Evolutionary conservation across 2,329 filamentous ascomycete genomes (phyloP).

Genomic region (Beauveria medogensis): DNA sequence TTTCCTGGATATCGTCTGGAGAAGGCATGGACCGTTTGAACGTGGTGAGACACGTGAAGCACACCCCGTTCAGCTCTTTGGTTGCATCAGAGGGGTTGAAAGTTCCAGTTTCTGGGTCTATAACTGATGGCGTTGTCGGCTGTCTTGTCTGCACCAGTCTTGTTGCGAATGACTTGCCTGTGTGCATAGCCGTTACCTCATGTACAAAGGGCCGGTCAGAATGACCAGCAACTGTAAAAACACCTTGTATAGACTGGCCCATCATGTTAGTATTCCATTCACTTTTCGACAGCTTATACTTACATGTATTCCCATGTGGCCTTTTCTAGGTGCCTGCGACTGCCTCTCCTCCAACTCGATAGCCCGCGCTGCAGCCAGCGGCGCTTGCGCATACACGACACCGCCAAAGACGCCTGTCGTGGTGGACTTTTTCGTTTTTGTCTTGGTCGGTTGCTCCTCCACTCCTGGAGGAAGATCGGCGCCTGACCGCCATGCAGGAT

Average conservation of each 20-base stretch:
- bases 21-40: constrained; percentile 37
- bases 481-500: neutral
- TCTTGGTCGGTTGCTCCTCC: constrained; percentile 2
- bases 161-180: constrained; percentile 41
- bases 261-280: neutral
- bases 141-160: constrained; percentile 42
- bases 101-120: constrained; percentile 21
- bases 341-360: constrained; percentile 24
- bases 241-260: constrained; percentile 45
- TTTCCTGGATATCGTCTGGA: constrained; percentile 31
- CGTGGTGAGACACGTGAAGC: constrained; percentile 44
- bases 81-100: constrained; percentile 33
- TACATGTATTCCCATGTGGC: constrained; percentile 30
- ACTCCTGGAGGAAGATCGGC: neutral
- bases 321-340: constrained; percentile 9
- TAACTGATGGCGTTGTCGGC: constrained; percentile 30
- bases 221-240: constrained; percentile 41
- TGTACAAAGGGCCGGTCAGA: constrained; percentile 46
- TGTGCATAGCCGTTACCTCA: constrained; percentile 35
- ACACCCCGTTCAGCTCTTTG: constrained; percentile 32
- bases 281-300: constrained; percentile 13
- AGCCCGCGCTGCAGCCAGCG: constrained; percentile 27
- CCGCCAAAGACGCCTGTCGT: constrained; percentile 27
- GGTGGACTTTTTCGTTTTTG: neutral
- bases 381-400: constrained; percentile 29